Percentiles rank a stretch among this genome's conserved stretches.
Evolutionary conservation across 176 grass and related monocot species (phyloP).

Genomic region (Secale cereale): DNA sequence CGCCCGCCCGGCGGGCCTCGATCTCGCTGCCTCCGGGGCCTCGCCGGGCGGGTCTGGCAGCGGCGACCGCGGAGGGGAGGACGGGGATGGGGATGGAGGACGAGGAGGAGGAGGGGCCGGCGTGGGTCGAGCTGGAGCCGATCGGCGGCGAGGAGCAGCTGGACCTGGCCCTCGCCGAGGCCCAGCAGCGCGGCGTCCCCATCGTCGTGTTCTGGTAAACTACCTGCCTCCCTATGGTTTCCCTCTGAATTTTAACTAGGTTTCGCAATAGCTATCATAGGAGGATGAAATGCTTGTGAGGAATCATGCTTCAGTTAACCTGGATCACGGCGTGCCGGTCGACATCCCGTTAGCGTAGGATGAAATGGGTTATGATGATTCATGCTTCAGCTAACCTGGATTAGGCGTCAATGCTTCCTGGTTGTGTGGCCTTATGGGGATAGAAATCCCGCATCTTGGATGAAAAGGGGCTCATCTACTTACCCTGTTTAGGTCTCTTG

Average conservation of each 20-base stretch:
- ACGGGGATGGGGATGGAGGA: not conserved
- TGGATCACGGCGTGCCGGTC: not conserved
- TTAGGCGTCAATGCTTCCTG: not conserved
- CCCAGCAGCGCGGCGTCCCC: conserved; percentile 53
- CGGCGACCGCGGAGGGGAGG: conserved; percentile 15
- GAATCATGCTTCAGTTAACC: not conserved
- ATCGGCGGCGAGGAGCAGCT: conserved; percentile 71
- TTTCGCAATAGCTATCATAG: not conserved
- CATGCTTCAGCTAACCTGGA: not conserved
- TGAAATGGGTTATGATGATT: not conserved
- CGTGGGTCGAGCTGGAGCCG: conserved; percentile 55
- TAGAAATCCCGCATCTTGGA: not conserved
- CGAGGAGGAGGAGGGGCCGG: conserved; percentile 41
- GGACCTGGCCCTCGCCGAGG: conserved; percentile 57
- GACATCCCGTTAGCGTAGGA: not conserved
- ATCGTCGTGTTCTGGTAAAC: conserved; percentile 71
- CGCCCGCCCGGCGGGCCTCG: conserved; percentile 14
- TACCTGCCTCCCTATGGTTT: not conserved
- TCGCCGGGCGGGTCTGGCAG: conserved; percentile 5
- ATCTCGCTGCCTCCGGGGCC: conserved; percentile 23
- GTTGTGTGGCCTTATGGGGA: not conserved
- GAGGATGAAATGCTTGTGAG: not conserved
- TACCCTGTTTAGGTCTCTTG: not conserved
- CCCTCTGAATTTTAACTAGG: not conserved
- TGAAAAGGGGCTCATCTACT: not conserved